Conservation (phyloP, 2,329 filamentous ascomycete species). For the Sordariomycetes sp. region DNA sequence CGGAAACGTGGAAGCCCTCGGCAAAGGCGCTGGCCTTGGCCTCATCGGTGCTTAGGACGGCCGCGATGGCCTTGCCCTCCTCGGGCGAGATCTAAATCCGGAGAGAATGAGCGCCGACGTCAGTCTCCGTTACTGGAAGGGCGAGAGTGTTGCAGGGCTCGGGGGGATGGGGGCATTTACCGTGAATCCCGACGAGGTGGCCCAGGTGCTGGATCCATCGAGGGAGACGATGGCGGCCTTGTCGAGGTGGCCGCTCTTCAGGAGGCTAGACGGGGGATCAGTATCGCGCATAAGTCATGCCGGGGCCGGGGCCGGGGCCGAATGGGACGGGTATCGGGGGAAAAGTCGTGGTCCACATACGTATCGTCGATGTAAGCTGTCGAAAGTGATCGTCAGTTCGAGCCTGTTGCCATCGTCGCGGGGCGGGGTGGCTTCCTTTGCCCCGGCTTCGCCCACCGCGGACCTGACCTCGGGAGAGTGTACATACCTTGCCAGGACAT, state of each 20-base stretch:
- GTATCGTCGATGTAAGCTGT: slow-evolving; percentile 41
- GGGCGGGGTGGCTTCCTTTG: slow-evolving; percentile 14
- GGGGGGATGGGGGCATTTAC: slow-evolving; percentile 29
- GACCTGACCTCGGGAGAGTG: slow-evolving; percentile 10
- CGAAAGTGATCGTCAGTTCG: slow-evolving; percentile 5
- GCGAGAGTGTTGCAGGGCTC: slow-evolving; percentile 7
- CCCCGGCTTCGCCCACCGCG: slow-evolving; percentile 11
- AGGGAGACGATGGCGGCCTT: slow-evolving; percentile 76
- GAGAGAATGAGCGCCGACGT: slow-evolving; percentile 4
- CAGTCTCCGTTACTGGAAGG: slow-evolving; percentile 11
- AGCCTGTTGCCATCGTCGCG: slow-evolving; percentile 8
- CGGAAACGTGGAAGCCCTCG: slow-evolving; percentile 65
- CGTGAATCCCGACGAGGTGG: slow-evolving; percentile 56
- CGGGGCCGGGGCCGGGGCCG: not conserved
- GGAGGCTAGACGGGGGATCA: slow-evolving; percentile 48
- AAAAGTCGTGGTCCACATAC: slow-evolving; percentile 19
- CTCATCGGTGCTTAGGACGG: slow-evolving; percentile 34
- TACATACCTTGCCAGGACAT: slow-evolving; percentile 68
- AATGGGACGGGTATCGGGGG: not conserved
- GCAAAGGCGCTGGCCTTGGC: slow-evolving; percentile 56
- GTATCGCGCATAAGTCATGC: slow-evolving; percentile 8
- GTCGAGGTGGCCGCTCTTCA: slow-evolving; percentile 69
- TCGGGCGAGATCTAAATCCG: slow-evolving; percentile 19
- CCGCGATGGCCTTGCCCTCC: slow-evolving; percentile 48
- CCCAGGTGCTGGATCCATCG: slow-evolving; percentile 75